A percentile compares a stretch with the other conserved stretches of the same genome.
Evolutionary conservation across 208 protist genomes (phyloP).

Genomic region (Trypanosomatidae sp.): DNA sequence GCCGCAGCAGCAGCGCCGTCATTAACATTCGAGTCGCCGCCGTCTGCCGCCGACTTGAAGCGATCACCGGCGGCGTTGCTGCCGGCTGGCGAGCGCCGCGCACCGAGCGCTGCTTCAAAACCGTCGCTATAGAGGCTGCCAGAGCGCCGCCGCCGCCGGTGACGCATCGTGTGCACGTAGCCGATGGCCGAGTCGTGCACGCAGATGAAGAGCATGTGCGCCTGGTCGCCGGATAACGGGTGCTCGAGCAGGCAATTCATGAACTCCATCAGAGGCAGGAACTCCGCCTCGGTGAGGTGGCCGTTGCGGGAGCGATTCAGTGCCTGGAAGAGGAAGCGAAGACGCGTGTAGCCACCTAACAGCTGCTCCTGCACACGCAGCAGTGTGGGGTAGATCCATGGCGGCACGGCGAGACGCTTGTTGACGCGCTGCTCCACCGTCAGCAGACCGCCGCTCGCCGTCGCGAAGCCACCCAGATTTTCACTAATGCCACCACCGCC

Average conservation of each 20-base stretch:
- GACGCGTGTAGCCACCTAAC: conserved; percentile 32
- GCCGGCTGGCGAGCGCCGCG: no score
- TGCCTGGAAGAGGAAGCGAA: conserved; percentile 43
- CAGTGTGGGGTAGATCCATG: conserved; percentile 66
- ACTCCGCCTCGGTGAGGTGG: conserved; percentile 52
- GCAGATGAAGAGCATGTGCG: conserved; percentile 27
- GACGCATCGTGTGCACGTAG: conserved; percentile 23
- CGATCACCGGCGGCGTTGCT: no score
- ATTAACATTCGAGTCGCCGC: no score
- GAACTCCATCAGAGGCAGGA: conserved; percentile 48
- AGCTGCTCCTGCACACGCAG: conserved; percentile 60
- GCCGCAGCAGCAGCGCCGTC: no score
- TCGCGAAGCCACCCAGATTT: no score
- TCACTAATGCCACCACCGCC: no score
- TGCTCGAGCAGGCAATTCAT: conserved; percentile 51
- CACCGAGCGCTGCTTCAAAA: no score
- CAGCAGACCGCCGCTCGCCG: no score
- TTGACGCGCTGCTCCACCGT: no score
- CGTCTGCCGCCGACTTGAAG: no score
- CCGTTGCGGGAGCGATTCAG: conserved; percentile 55
- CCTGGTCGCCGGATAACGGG: conserved; percentile 45
- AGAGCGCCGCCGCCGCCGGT: neutral
- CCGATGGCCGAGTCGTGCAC: conserved; percentile 40
- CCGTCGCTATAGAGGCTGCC: no score
- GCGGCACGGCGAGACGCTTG: conserved; percentile 18